Evolutionary conservation across 768 basidiomycete genomes (phyloP).

Genomic region (Rhodotorula diobovata): DNA sequence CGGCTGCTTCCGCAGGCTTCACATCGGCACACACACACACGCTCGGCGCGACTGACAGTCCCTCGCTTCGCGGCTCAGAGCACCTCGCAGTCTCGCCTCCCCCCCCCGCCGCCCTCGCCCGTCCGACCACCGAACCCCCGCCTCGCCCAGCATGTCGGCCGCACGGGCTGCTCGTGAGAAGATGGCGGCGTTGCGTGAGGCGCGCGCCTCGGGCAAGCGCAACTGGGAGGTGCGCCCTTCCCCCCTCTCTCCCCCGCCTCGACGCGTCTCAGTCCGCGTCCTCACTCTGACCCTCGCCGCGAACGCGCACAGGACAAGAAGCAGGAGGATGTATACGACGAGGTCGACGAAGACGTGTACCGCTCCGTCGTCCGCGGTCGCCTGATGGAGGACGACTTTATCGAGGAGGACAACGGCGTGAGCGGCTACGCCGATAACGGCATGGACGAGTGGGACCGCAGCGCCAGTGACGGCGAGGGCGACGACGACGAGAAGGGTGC

Average conservation of each 20-base stretch:
- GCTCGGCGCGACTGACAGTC: background rate
- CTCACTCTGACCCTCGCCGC: background rate
- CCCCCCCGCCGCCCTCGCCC: background rate
- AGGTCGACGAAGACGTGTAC: slow-evolving; percentile 85
- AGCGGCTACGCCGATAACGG: slow-evolving; percentile 91
- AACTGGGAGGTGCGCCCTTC: slow-evolving; percentile 20
- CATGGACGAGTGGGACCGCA: slow-evolving; percentile 74
- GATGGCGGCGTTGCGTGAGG: slow-evolving; percentile 13
- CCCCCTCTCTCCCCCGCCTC: background rate
- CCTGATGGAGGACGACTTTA: slow-evolving; percentile 83
- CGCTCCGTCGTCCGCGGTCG: slow-evolving; percentile 74
- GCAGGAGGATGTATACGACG: slow-evolving; percentile 76
- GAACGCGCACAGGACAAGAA: slow-evolving; percentile 42
- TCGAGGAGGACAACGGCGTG: slow-evolving; percentile 81
- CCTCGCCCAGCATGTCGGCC: background rate
- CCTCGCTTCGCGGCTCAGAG: background rate
- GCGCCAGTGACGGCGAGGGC: slow-evolving; percentile 43
- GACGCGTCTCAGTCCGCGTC: background rate
- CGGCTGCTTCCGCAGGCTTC: background rate
- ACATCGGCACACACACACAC: background rate
- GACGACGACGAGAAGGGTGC: slow-evolving; percentile 24
- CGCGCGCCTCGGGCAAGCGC: slow-evolving; percentile 23
- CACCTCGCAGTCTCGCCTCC: background rate
- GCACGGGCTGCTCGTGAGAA: slow-evolving; percentile 21
- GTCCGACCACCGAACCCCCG: background rate